Evolutionary conservation across 768 basidiomycete species (phyloP).

Genomic region (Tylopilus vinaceipallidus): DNA sequence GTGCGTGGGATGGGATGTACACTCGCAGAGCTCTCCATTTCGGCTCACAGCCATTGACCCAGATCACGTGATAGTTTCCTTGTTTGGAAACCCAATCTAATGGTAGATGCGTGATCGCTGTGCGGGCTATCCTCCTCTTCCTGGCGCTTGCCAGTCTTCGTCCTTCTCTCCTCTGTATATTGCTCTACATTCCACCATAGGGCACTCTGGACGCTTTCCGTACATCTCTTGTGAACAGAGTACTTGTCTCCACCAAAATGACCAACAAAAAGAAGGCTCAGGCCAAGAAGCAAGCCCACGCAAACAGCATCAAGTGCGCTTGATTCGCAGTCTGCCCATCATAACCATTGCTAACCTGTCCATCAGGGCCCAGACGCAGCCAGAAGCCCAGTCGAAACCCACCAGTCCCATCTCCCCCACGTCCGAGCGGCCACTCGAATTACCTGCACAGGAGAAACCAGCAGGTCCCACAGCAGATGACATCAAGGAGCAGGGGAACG

Average conservation of each 20-base stretch:
- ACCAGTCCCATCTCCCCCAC: slow-evolving; percentile 20
- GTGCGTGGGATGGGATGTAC: slow-evolving; percentile 13
- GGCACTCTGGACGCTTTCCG: slow-evolving; percentile 11
- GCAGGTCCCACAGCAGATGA: slow-evolving; percentile 45
- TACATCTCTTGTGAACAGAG: background rate
- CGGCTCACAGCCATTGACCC: background rate
- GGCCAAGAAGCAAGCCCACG: slow-evolving; percentile 28
- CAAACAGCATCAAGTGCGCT: slow-evolving; percentile 26
- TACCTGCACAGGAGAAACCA: slow-evolving; percentile 17
- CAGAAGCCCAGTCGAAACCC: slow-evolving; percentile 6
- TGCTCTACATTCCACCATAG: background rate
- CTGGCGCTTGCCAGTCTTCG: background rate
- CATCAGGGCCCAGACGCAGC: slow-evolving; percentile 16
- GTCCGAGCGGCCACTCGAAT: slow-evolving; percentile 4
- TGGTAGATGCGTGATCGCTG: slow-evolving; percentile 1
- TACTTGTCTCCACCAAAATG: slow-evolving; percentile 18
- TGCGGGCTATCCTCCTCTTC: background rate
- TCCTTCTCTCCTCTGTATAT: background rate
- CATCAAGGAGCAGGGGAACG: slow-evolving; percentile 76
- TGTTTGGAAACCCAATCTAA: slow-evolving; percentile 6
- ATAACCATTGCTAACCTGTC: slow-evolving; percentile 5
- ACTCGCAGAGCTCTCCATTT: slow-evolving; percentile 13
- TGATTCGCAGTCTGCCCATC: background rate
- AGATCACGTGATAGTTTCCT: slow-evolving; percentile 13
- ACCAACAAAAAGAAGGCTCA: slow-evolving; percentile 32